A percentile compares a stretch with the other conserved stretches of the same genome.
Conservation (phyloP, 2,329 filamentous ascomycete species). For the Penicillium expansum region DNA sequence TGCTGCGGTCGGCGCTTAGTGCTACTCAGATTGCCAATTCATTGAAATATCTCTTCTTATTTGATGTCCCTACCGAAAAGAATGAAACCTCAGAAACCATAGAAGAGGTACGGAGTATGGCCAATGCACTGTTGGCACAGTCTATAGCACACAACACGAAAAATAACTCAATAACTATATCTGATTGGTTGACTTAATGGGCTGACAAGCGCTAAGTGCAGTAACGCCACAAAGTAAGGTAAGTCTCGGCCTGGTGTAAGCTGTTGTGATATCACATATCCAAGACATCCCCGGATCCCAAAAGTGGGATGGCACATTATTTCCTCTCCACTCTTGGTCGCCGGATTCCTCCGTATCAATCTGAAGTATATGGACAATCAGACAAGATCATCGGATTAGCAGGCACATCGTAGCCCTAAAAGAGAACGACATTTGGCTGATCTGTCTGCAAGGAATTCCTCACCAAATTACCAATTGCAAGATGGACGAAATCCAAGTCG, state of each 20-base stretch:
- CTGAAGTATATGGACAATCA: background rate
- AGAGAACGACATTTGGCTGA: constrained; percentile 3
- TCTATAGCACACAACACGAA: background rate
- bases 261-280: background rate
- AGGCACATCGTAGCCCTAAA: background rate
- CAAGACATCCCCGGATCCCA: background rate
- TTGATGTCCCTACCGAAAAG: background rate
- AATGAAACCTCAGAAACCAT: too few relatives aligned
- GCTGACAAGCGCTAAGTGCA: too few relatives aligned
- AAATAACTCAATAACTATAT: background rate
- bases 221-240: background rate
- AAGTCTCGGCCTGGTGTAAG: background rate
- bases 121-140: background rate
- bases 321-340: background rate
- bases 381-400: background rate
- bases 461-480: background rate
- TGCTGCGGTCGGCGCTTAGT: constrained; percentile 18
- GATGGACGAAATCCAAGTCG: constrained; percentile 20
- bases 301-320: background rate
- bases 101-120: background rate
- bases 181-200: background rate
- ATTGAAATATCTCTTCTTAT: background rate
- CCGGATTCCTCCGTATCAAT: background rate
- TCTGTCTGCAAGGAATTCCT: background rate
- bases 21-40: background rate